Evolutionary conservation across 2,329 filamentous ascomycete species (phyloP).

Genomic region (Xylariaceae sp.): DNA sequence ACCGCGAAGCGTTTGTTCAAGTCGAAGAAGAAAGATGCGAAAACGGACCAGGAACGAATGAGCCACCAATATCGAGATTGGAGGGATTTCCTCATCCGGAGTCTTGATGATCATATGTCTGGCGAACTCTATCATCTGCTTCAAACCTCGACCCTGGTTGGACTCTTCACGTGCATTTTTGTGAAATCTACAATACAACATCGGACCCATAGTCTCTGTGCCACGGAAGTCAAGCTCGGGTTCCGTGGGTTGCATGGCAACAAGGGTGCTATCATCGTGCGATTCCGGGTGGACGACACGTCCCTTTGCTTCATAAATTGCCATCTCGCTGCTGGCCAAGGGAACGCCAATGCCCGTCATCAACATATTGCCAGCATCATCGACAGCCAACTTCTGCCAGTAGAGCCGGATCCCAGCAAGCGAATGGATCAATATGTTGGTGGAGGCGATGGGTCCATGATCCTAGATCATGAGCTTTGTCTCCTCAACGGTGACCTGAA

Average conservation of each 20-base stretch:
- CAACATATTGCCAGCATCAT: constrained; percentile 89
- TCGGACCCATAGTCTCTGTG: constrained; percentile 72
- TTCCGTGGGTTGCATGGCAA: constrained; percentile 96
- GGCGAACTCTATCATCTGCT: constrained; percentile 78
- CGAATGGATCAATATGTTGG: constrained; percentile 78
- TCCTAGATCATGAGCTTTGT: constrained; percentile 96
- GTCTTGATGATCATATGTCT: constrained; percentile 76
- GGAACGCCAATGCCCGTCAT: constrained; percentile 84
- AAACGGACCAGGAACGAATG: constrained; percentile 83
- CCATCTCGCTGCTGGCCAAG: constrained; percentile 91
- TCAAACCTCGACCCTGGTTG: constrained; percentile 85
- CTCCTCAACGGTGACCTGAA: constrained; percentile 95
- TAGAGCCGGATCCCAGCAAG: constrained; percentile 61
- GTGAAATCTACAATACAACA: constrained; percentile 75
- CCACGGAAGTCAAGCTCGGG: constrained; percentile 86
- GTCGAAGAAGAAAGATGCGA: constrained; percentile 74
- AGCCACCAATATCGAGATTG: constrained; percentile 96
- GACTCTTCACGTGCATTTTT: constrained; percentile 93
- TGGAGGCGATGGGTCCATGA: constrained; percentile 92
- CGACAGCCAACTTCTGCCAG: constrained; percentile 70
- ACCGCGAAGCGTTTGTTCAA: constrained; percentile 95
- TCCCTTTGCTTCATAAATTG: constrained; percentile 97
- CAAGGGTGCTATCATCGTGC: constrained; percentile 87
- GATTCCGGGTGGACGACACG: constrained; percentile 91
- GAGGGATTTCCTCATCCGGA: constrained; percentile 82